Evolutionary conservation across 1,284 basidiomycete species (phyloP).

Genomic region (Xerocomus cyaneibrunnescens): DNA sequence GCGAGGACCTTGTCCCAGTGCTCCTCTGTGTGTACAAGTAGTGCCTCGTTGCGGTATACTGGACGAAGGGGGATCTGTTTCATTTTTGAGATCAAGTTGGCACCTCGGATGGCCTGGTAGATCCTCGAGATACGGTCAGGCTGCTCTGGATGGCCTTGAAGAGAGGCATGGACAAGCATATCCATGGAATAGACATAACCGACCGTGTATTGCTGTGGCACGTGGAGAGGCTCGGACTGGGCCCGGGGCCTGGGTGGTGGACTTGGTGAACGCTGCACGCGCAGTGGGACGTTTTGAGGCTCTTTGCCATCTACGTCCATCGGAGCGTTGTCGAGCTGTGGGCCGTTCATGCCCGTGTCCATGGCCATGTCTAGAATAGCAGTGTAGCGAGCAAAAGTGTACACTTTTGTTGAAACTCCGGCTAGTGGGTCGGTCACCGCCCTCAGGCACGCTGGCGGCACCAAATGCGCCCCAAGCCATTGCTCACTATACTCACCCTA

Average conservation of each 20-base stretch:
- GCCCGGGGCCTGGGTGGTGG: slow-evolving; percentile 22
- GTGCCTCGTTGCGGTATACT: slow-evolving; percentile 75
- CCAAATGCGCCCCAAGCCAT: too few relatives aligned
- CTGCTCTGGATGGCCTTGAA: slow-evolving; percentile 78
- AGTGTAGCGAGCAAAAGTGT: slow-evolving; percentile 8
- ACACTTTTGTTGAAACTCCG: slow-evolving; percentile 28
- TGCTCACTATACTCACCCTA: too few relatives aligned
- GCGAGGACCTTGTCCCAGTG: slow-evolving; percentile 90
- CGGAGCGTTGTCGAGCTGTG: slow-evolving; percentile 16
- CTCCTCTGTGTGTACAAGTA: slow-evolving; percentile 86
- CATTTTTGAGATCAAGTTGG: slow-evolving; percentile 73
- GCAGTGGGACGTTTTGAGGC: slow-evolving; percentile 1
- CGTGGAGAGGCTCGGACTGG: slow-evolving; percentile 32
- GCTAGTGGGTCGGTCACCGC: background rate
- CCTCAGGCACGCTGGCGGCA: background rate
- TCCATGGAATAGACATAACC: slow-evolving; percentile 87
- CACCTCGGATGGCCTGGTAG: slow-evolving; percentile 60
- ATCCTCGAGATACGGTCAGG: slow-evolving; percentile 87
- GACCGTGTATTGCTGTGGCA: slow-evolving; percentile 35
- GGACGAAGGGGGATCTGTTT: slow-evolving; percentile 73
- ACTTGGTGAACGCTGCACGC: slow-evolving; percentile 18
- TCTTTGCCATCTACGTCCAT: slow-evolving; percentile 34
- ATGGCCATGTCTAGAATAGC: background rate
- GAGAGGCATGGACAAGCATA: slow-evolving; percentile 85
- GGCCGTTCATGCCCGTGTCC: slow-evolving; percentile 14